Conservation (phyloP, 1,284 basidiomycete genomes). For the Boletellus sp. region DNA sequence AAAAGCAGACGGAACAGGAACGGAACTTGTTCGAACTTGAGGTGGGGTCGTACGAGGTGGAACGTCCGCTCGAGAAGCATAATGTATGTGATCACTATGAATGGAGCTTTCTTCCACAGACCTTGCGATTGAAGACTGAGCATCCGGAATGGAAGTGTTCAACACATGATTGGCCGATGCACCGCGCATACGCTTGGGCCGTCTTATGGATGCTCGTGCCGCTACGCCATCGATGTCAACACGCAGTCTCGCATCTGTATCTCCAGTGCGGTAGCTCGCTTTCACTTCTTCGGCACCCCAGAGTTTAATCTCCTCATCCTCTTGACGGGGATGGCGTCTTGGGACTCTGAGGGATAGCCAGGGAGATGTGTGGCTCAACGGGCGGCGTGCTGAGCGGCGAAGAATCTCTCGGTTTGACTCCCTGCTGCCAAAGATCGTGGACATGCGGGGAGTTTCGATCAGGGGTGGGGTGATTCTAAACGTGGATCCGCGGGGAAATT, state of each 20-base stretch:
- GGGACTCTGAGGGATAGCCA: conserved; percentile 32
- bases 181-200: conserved; percentile 6
- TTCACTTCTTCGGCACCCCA: conserved; percentile 35
- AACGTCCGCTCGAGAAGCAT: conserved; percentile 2
- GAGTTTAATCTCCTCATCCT: conserved; percentile 32
- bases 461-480: conserved; percentile 32
- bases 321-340: conserved; percentile 21
- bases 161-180: conserved; percentile 2
- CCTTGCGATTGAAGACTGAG: conserved; percentile 4
- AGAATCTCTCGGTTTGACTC: conserved; percentile 16
- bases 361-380: conserved; percentile 33
- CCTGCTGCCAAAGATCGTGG: conserved; percentile 16
- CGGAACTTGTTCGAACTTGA: conserved; percentile 3
- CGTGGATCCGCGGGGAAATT: conserved; percentile 24
- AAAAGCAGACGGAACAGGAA: background rate
- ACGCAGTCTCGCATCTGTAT: background rate
- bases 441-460: conserved; percentile 26
- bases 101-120: conserved; percentile 8
- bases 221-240: background rate
- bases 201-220: conserved; percentile 7
- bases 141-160: conserved; percentile 6
- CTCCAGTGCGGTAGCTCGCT: conserved; percentile 2
- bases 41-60: background rate
- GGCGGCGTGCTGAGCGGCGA: conserved; percentile 19
- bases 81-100: conserved; percentile 3